Percentiles rank a stretch among this genome's conserved stretches.
Conservation (phyloP, 169 alveolate species). For the Perkinsus marinus region DNA sequence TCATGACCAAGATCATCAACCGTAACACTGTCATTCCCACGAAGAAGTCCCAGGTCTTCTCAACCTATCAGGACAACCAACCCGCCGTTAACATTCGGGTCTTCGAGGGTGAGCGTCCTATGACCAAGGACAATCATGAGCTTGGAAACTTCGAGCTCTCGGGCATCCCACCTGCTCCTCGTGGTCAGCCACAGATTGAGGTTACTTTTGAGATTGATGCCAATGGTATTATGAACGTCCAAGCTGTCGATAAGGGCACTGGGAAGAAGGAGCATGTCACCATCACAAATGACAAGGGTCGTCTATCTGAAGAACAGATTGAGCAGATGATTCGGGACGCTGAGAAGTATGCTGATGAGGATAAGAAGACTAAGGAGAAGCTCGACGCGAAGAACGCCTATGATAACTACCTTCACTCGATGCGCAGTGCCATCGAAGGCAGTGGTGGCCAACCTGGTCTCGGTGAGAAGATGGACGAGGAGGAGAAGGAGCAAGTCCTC, state of each 20-base stretch:
- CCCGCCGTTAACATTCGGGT: constrained; percentile 84
- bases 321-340: constrained; percentile 84
- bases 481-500: constrained; percentile 64
- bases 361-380: constrained; percentile 64
- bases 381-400: constrained; percentile 81
- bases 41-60: constrained; percentile 81
- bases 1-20: constrained; percentile 80
- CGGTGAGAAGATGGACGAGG: constrained; percentile 73
- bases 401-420: constrained; percentile 74
- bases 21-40: constrained; percentile 89
- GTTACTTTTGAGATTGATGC: constrained; percentile 85
- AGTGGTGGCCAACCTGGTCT: constrained; percentile 58
- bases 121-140: constrained; percentile 83
- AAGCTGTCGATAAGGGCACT: constrained; percentile 87
- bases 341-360: constrained; percentile 83
- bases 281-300: constrained; percentile 84
- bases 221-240: constrained; percentile 81
- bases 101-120: constrained; percentile 92
- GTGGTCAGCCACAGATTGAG: constrained; percentile 86
- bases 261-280: constrained; percentile 80
- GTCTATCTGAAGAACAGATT: constrained; percentile 81
- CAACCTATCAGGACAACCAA: constrained; percentile 87
- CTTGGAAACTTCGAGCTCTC: constrained; percentile 87
- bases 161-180: constrained; percentile 86
- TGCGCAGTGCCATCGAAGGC: constrained; percentile 77